Base-by-base conservation (phyloP, 1,284 basidiomycete species). In the Cryptococcus wingfieldii region DNA sequence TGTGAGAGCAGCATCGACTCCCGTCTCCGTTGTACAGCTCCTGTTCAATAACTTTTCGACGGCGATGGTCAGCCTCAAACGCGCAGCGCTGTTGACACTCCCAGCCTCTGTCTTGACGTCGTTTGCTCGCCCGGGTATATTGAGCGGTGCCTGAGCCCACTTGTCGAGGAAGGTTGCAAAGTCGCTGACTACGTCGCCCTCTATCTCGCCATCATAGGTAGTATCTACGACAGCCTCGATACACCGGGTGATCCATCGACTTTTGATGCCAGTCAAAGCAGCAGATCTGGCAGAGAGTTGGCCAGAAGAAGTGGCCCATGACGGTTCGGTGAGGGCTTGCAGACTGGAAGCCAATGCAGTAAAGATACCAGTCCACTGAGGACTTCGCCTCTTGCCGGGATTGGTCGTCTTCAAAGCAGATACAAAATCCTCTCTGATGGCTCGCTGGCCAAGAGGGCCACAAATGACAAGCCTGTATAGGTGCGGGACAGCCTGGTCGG, bases 401-500 rank as follows among this genome's bases (percentile, higher is more conserved):
- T 39, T 34, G 27, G 28, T 44, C 6, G 55, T 45, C 5, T 47
- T 48, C 23, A 60, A n/a, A 7, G 59, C 46, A 38, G 51, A 27
- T 2, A 45, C 38, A 13, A 54, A 27, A 3, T 51, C 31, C n/a
- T 52, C 48, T 12, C 55, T 51, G 25, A 62, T 16, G 2, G 42
- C 18, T 23, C 18, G 16, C 19, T 46, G 12, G 14, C 53, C 25
- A 16, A 72, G 43, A 1, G 64, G 63, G 1, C 69, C 69, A 1
- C 45, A 48, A 7, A 59, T 55, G 31, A 67, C 60, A 18, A 73
- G 58, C 6, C 53, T 19, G 37, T 68, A 67, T 19, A 72, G 50
- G 9, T 69, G 51, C 3, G 53, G 53, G 14, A 66, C 60, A 4
- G 64, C 51, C 3, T 59, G 54, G 10, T 62, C 39, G 0, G 63